Base-by-base conservation (phyloP, 2,329 filamentous ascomycete genomes). In the Bipolaris sorokiniana region DNA sequence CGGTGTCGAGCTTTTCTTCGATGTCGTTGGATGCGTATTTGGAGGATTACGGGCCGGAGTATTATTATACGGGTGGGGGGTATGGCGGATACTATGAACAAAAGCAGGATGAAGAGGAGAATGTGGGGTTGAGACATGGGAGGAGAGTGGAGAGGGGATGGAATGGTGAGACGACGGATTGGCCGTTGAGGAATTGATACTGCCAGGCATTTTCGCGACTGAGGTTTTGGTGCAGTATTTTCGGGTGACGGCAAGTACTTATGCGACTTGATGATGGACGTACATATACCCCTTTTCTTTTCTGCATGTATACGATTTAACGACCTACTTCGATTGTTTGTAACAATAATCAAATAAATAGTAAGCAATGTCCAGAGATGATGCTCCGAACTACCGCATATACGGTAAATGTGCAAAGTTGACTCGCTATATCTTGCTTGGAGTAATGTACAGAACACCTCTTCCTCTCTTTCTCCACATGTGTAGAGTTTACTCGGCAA, bases 1-100 rank as follows among this genome's bases (percentile, higher is more conserved):
- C 60, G 7, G 46, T 59, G 9, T 63, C 60, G 4, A 61, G 54
- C 18, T 34, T 56, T 2, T 63, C 59, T 3, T 58, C 46, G 7
- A 58, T 51, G 3, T 63, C 56, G 7, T 53, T 42, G 16, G 61
- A 69, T 37, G 50, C 53, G 2, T 75, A 75, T 42, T 58, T 70
- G 15, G 73, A 76, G 36, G 70, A 74, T 53, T 74, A 73, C 31
- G 70, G 70, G 3, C 69, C 72, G 2, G 72, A 74, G 40, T 75
- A 67, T 18, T 54, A 46, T 40, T 54, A 46, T 9, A 13, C 9
- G n/a, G n/a, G 26, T 5, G 23, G 42, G 11, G 15, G 26, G 6
- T 31, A 31, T 18, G 23, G 11, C 10, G 22, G 23, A 18, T 34
- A 54, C 28, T 31, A 31, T 31, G 10, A 31, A 4, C 28, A 31